phyloP scores from a whole-genome alignment of 2,329 filamentous ascomycete species.

The Fusarium praegraminearum region DNA sequence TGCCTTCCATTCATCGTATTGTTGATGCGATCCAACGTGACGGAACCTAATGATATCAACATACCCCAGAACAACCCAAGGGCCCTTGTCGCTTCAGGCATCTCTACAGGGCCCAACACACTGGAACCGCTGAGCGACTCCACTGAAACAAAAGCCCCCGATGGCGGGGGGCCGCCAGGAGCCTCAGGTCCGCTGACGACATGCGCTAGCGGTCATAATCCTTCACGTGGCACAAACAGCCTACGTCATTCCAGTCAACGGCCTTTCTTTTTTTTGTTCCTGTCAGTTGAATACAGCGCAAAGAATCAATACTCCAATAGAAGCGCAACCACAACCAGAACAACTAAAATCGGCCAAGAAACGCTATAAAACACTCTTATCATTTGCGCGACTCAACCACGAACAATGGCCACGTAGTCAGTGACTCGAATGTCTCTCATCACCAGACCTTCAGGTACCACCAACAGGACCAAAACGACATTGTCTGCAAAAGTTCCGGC shows the following conservation, averaged over 20 bases:
- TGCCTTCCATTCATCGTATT: background rate
- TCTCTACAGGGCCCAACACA: conserved; percentile 18
- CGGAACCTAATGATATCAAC: conserved; percentile 16
- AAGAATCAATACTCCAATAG: background rate
- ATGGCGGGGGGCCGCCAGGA: conserved; percentile 9
- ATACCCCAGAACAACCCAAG: background rate
- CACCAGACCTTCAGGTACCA: conserved; percentile 28
- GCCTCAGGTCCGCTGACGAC: conserved; percentile 40
- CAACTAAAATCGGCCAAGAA: background rate
- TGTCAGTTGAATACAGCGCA: conserved; percentile 11
- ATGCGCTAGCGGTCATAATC: conserved; percentile 26
- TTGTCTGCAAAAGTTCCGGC: conserved; percentile 26
- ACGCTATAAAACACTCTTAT: background rate
- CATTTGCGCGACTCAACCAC: background rate
- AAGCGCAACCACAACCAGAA: background rate
- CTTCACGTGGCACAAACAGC: conserved; percentile 33
- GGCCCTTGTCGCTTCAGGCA: conserved; percentile 31
- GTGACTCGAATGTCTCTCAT: conserved; percentile 12
- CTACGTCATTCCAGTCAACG: conserved; percentile 35
- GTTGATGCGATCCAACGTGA: conserved; percentile 10
- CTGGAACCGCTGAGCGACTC: conserved; percentile 22
- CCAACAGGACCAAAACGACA: conserved; percentile 14
- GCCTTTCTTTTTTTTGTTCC: background rate
- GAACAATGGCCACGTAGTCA: conserved; percentile 3
- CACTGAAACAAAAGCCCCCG: conserved; percentile 17